Conservation (phyloP, 2,329 filamentous ascomycete genomes). For the Sclerotiophoma versabilis region DNA sequence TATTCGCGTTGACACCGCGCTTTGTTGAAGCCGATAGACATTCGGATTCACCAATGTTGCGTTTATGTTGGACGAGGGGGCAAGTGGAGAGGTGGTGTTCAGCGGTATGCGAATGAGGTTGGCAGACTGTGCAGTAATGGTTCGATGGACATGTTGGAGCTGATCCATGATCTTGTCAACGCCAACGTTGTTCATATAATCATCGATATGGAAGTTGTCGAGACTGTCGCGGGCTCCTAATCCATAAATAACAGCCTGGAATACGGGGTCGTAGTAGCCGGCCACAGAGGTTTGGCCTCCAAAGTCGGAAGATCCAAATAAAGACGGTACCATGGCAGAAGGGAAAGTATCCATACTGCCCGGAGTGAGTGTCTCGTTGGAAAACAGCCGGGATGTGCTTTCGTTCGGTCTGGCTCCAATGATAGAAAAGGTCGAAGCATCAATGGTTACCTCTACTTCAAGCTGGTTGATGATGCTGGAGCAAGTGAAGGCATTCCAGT, state of each 20-base stretch:
- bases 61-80: background rate
- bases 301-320: background rate
- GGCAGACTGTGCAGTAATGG: background rate
- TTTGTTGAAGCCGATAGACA: background rate
- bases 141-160: slow-evolving; percentile 4
- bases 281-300: background rate
- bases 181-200: background rate
- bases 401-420: background rate
- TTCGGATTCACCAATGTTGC: background rate
- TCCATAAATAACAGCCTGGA: background rate
- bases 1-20: background rate
- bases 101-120: background rate
- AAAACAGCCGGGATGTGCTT: background rate
- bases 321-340: background rate
- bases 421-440: background rate
- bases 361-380: background rate
- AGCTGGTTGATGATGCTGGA: background rate
- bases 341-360: background rate
- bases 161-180: background rate
- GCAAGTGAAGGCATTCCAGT: slow-evolving; percentile 3
- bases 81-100: background rate
- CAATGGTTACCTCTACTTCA: background rate
- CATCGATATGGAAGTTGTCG: background rate
- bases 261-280: background rate
- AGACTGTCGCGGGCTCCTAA: background rate